Evolutionary conservation across 345 rosid species (phyloP).

Genomic region (Boechera retrofracta): DNA sequence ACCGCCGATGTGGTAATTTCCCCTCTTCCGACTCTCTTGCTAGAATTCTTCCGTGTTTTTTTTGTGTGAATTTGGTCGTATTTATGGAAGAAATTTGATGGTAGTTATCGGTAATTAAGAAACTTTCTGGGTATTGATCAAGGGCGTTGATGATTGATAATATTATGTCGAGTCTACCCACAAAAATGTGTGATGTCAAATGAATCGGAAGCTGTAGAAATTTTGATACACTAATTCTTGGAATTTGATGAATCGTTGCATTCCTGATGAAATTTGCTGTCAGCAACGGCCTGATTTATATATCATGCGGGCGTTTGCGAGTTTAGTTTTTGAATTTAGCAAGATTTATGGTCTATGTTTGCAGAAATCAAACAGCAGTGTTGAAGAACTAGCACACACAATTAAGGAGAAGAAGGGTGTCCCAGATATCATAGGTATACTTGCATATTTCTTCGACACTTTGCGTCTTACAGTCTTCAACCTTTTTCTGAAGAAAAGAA

Average conservation of each 20-base stretch:
- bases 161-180: too few relatives aligned
- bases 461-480: too few relatives aligned
- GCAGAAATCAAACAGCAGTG: constrained; percentile 73
- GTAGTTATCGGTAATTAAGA: background rate
- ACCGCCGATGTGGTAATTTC: constrained; percentile 69
- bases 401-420: constrained; percentile 83
- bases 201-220: background rate
- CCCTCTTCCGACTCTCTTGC: background rate
- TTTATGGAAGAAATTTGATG: background rate
- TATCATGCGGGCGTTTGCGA: background rate
- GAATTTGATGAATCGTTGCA: background rate
- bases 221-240: background rate
- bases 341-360: constrained; percentile 27
- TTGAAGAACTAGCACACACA: constrained; percentile 71
- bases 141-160: too few relatives aligned
- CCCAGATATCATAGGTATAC: constrained; percentile 84
- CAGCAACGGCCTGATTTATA: background rate
- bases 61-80: background rate
- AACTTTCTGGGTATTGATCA: too few relatives aligned
- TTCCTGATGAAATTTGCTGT: background rate
- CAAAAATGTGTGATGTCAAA: background rate
- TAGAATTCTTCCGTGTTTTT: background rate
- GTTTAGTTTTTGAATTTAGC: constrained; percentile 1
- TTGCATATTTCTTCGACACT: background rate
- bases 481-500: too few relatives aligned